Conservation (phyloP, 257 asterid species). For the Scutellaria minor region DNA sequence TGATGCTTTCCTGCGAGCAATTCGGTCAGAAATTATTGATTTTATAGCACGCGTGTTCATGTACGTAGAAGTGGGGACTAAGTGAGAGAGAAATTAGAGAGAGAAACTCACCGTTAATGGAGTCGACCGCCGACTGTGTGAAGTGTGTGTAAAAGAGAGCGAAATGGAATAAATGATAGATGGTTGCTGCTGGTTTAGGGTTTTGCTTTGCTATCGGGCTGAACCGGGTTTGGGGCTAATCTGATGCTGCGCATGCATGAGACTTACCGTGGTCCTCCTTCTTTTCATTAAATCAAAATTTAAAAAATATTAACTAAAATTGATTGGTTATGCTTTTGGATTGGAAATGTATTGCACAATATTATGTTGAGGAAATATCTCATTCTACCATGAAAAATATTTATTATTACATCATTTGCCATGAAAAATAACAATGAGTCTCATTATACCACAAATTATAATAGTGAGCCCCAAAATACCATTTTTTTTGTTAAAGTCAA, state of each 20-base stretch:
- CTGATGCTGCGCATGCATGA: slow-evolving; percentile 27
- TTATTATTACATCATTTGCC: no score
- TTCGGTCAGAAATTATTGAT: slow-evolving; percentile 18
- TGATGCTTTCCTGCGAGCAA: slow-evolving; percentile 40
- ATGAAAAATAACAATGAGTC: no score
- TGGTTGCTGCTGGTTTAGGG: slow-evolving; percentile 36
- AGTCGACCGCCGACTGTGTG: slow-evolving; percentile 36
- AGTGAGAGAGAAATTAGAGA: neutral
- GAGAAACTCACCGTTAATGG: slow-evolving; percentile 28
- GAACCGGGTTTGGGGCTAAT: slow-evolving; percentile 30
- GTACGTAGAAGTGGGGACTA: neutral
- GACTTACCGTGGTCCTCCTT: slow-evolving; percentile 18
- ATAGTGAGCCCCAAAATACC: no score
- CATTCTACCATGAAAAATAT: no score
- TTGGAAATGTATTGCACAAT: no score
- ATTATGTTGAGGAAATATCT: no score
- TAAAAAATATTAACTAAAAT: no score
- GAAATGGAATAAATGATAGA: slow-evolving; percentile 19
- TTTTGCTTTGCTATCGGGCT: slow-evolving; percentile 27
- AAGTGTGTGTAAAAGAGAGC: neutral
- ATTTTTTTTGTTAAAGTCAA: no score
- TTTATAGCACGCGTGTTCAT: neutral
- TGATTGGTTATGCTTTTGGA: no score
- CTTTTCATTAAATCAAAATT: neutral
- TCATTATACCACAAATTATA: no score